Base-by-base conservation (phyloP, 192 early-diverging fungal genomes). In the Gamsiella multidivaricata region DNA sequence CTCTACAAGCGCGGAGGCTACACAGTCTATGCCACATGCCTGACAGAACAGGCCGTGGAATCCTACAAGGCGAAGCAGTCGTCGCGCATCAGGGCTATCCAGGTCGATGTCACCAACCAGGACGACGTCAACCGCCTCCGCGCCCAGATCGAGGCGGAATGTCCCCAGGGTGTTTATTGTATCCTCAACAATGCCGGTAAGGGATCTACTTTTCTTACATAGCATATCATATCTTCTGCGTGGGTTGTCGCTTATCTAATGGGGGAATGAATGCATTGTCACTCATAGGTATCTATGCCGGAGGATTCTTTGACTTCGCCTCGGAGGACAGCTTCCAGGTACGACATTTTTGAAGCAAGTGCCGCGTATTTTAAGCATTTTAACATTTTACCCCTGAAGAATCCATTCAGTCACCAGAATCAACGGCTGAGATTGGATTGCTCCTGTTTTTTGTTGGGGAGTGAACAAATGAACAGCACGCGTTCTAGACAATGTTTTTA, bases 91-190 rank as follows among this genome's bases (percentile, higher is more conserved):
- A 45, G 73, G 1, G 62, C 65, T n/a, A 22, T 78, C 28, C 73
- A 67, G 20, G 58, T 78, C 54, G 73, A 78, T 68, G 73, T 78
- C 45, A 78, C 65, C 43, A 78, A 78, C 7, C 73, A 78, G 54
- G 54, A 57, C 26, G 73, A 78, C 20, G 53, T 67, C 47, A 56
- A 78, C 37, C 65, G 59, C 7, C 65, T 78, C 26, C 73, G 65
- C 25, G 65, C 64, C 2, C 64, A 78, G 31, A 20, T 78, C 28
- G 73, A 78, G 59, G 65, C 42, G 0, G 73, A 78, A 14, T 78
- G 73, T 25, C 73, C 73, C 7, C 73, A 78, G 41, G 73, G 73
- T 25, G 73, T 78, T 52, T 78, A 68, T 39, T 67, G 65, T 67
- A 51, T 78, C 59, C 42, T 78, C 20, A 78, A 78, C 60, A 78